These are phyloP conservation scores for Pseudoneurospora amorphoporcata DNA, from an alignment of 495 filamentous ascomycete genomes.

Conservation along the genomic window DNA sequence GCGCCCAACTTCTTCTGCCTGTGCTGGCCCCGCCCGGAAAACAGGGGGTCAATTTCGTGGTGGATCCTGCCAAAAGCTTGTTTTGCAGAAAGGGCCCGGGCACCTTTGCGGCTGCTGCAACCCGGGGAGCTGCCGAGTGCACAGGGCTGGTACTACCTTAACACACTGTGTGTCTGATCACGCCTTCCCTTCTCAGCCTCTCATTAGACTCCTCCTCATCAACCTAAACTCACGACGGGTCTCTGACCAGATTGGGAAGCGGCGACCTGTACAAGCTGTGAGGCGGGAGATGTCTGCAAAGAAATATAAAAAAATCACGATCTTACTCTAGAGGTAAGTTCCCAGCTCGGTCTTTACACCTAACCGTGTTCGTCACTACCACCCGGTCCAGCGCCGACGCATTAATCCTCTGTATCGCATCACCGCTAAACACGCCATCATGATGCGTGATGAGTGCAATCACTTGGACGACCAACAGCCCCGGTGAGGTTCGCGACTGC, in stretches of 20 bases:
- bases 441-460: slow-evolving; percentile 92
- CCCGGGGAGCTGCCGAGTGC: neutral
- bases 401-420: slow-evolving; percentile 90
- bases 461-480: slow-evolving; percentile 43
- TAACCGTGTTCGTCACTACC: slow-evolving; percentile 87
- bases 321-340: neutral
- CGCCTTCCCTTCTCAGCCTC: neutral
- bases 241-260: neutral
- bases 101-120: neutral
- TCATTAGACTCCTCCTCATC: neutral
- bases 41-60: neutral
- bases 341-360: neutral
- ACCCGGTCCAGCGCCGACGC: slow-evolving; percentile 81
- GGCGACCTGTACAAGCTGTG: neutral
- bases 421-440: slow-evolving; percentile 85
- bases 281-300: neutral
- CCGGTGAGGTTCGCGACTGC: neutral
- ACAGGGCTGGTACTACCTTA: neutral
- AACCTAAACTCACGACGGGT: neutral
- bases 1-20: neutral
- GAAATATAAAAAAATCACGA: neutral
- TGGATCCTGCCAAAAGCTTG: neutral
- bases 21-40: neutral
- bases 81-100: neutral
- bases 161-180: neutral